These are phyloP conservation scores for Funneliformis caledonium DNA, from an alignment of 371 early-diverging fungal genomes.

Conservation along the genomic window DNA sequence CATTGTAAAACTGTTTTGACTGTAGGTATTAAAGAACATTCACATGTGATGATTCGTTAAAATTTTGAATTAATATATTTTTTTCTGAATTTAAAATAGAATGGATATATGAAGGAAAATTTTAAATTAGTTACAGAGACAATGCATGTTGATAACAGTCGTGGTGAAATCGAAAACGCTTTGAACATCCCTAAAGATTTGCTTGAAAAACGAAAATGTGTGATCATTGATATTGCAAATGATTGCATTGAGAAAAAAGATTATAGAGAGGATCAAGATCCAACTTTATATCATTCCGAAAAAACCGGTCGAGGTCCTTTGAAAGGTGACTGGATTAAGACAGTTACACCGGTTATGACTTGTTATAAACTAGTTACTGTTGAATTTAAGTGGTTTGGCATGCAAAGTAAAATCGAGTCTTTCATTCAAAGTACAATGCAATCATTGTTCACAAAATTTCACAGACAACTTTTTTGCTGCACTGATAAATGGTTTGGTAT, in stretches of 20 bases:
- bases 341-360: constrained; percentile 74
- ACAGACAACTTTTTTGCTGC: constrained; percentile 73
- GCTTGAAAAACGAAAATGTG: constrained; percentile 64
- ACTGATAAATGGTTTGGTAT: constrained; percentile 77
- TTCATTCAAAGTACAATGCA: constrained; percentile 55
- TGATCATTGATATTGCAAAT: constrained; percentile 68
- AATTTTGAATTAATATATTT: neutral
- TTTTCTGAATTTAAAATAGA: constrained; percentile 42
- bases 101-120: constrained; percentile 71
- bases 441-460: constrained; percentile 53
- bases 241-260: constrained; percentile 58
- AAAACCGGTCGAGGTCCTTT: constrained; percentile 77
- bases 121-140: constrained; percentile 78
- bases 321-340: constrained; percentile 55
- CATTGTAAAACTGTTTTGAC: constrained; percentile 66
- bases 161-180: constrained; percentile 70
- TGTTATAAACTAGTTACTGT: constrained; percentile 79
- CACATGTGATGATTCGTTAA: neutral
- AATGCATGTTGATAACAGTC: constrained; percentile 68
- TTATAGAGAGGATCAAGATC: constrained; percentile 71
- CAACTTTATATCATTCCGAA: constrained; percentile 61
- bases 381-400: constrained; percentile 76
- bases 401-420: constrained; percentile 66
- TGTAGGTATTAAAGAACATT: constrained; percentile 24
- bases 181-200: constrained; percentile 45